These are phyloP conservation scores for Ceratocystis cacaofunesta DNA, from an alignment of 2,329 filamentous ascomycete species.

Conservation along the genomic window DNA sequence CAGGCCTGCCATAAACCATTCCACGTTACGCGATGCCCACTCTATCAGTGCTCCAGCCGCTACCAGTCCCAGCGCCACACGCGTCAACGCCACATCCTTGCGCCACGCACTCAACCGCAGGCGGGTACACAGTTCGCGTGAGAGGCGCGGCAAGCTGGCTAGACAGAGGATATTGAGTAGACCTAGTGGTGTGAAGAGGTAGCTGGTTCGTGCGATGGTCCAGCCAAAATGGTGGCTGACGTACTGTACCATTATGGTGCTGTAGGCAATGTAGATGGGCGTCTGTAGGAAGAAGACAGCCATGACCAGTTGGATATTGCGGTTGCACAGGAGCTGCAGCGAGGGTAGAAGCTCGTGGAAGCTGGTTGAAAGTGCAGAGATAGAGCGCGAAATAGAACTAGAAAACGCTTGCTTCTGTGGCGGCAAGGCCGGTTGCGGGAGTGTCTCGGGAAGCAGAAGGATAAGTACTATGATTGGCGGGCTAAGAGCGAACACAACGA, in stretches of 20 bases:
- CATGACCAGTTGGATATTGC: conserved; percentile 27
- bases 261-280: conserved; percentile 26
- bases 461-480: conserved; percentile 25
- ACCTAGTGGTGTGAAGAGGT: conserved; percentile 29
- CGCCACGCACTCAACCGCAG: conserved; percentile 25
- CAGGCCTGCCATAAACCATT: conserved; percentile 27
- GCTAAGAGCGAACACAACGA: conserved; percentile 22
- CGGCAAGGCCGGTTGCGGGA: conserved; percentile 17
- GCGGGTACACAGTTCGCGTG: conserved; percentile 23
- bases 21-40: conserved; percentile 24
- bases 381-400: not conserved
- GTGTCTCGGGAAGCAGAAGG: conserved; percentile 29
- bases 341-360: conserved; percentile 25
- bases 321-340: conserved; percentile 25
- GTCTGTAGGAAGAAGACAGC: conserved; percentile 27
- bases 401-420: not conserved
- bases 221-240: conserved; percentile 32
- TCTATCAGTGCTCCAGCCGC: conserved; percentile 25
- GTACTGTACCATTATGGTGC: conserved; percentile 28
- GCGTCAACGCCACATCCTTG: conserved; percentile 27
- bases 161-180: conserved; percentile 28
- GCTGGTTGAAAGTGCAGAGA: conserved; percentile 3
- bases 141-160: conserved; percentile 25
- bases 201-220: conserved; percentile 29
- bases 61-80: conserved; percentile 24